phyloP scores from a whole-genome alignment of 495 filamentous ascomycete genomes.

The Tuber umbilicatum region DNA sequence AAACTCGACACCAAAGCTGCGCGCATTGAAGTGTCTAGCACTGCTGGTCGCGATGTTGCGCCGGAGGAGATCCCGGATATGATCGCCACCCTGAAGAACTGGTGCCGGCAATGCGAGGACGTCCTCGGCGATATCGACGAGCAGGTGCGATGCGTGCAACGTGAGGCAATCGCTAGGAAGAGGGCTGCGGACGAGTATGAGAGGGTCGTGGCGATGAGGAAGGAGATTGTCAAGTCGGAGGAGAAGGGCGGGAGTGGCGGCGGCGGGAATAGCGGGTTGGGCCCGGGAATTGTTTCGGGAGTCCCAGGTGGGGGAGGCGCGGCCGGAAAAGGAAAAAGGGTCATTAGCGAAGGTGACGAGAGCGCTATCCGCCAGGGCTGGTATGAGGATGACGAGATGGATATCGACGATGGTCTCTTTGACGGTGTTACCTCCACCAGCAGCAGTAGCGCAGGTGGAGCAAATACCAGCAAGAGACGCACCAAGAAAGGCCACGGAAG shows the following conservation, averaged over 20 bases:
- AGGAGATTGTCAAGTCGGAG: constrained; percentile 36
- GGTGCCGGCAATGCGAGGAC: constrained; percentile 65
- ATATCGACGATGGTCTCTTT: constrained; percentile 50
- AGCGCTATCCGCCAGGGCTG: constrained; percentile 45
- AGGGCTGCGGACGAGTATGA: constrained; percentile 43
- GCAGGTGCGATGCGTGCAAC: constrained; percentile 47
- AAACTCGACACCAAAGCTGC: constrained; percentile 72
- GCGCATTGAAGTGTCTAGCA: constrained; percentile 65
- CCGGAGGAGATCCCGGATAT: constrained; percentile 62
- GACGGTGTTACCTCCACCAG: constrained; percentile 27
- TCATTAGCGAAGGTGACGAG: constrained; percentile 47
- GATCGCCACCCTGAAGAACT: constrained; percentile 60
- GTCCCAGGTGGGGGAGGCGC: constrained; percentile 36
- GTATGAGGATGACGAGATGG: constrained; percentile 54
- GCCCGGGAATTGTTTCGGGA: constrained; percentile 25
- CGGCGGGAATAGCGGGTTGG: constrained; percentile 38
- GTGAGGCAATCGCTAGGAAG: constrained; percentile 45
- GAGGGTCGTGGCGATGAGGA: constrained; percentile 22
- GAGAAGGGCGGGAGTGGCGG: constrained; percentile 43
- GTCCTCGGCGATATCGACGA: constrained; percentile 70
- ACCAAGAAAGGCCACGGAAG: constrained; percentile 24
- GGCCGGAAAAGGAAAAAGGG: constrained; percentile 47
- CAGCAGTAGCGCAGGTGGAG: constrained; percentile 25
- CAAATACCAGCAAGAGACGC: constrained; percentile 37
- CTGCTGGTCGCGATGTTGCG: constrained; percentile 76